Evolutionary conservation across 2,329 filamentous ascomycete genomes (phyloP).

Genomic region (Canariomyces notabilis): DNA sequence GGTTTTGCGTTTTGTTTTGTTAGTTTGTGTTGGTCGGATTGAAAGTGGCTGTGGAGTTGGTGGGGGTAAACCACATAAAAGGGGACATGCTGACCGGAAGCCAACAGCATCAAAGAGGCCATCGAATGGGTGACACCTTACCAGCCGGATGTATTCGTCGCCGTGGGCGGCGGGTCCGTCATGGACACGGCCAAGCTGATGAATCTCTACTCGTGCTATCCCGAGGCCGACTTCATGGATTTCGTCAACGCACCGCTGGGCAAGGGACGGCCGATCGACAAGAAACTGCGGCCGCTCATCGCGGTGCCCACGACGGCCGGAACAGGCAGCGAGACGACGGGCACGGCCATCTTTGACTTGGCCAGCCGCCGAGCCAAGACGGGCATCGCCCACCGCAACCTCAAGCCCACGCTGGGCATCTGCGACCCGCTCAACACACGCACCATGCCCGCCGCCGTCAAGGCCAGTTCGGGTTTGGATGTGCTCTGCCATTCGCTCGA

Average conservation of each 20-base stretch:
- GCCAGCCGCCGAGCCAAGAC: constrained; percentile 89
- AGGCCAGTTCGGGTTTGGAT: constrained; percentile 86
- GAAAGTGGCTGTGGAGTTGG: neutral
- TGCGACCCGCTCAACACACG: constrained; percentile 81
- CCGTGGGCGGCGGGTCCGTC: constrained; percentile 87
- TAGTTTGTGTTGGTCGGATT: neutral
- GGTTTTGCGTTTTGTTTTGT: constrained; percentile 30
- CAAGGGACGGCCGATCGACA: constrained; percentile 70
- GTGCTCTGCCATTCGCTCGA: constrained; percentile 94
- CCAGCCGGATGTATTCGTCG: constrained; percentile 81
- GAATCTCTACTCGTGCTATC: constrained; percentile 91
- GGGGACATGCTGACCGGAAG: neutral
- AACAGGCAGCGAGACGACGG: constrained; percentile 90
- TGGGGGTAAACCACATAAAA: neutral
- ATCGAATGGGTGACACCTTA: constrained; percentile 82
- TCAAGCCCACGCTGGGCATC: constrained; percentile 93
- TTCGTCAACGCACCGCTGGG: constrained; percentile 96
- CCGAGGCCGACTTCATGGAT: constrained; percentile 89
- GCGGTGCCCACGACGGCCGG: constrained; percentile 83
- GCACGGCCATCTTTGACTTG: constrained; percentile 96
- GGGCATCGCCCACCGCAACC: constrained; percentile 87
- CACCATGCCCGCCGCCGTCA: constrained; percentile 93
- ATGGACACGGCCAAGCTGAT: constrained; percentile 98
- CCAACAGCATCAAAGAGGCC: constrained; percentile 70
- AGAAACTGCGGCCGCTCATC: constrained; percentile 67